Conservation (phyloP, 169 alveolate species). For the Plasmodium sp. region DNA sequence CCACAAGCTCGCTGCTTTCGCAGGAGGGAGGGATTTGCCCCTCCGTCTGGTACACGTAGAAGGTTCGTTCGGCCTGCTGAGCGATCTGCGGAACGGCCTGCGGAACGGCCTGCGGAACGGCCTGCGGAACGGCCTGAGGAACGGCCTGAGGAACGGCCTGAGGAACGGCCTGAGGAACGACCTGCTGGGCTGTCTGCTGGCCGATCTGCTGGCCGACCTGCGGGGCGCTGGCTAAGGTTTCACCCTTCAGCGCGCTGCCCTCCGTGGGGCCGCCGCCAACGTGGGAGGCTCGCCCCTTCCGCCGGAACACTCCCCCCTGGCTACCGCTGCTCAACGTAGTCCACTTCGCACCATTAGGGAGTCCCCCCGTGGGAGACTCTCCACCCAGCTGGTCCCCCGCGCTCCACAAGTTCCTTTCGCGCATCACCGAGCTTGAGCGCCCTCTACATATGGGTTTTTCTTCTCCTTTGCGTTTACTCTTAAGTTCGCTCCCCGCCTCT, state of each 20-base stretch:
- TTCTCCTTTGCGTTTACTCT: neutral
- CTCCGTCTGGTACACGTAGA: conserved; percentile 11
- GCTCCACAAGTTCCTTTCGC: neutral
- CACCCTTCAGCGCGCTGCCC: neutral
- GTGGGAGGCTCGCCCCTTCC: neutral
- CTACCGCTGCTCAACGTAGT: neutral
- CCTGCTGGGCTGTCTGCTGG: no score
- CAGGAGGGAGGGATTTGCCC: conserved; percentile 11
- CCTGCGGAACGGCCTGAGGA: no score
- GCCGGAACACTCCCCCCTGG: neutral
- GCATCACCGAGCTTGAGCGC: neutral
- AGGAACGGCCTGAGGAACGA: no score
- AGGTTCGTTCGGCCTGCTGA: neutral
- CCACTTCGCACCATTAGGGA: neutral
- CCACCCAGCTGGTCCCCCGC: neutral
- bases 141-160: no score
- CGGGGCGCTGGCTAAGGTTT: neutral
- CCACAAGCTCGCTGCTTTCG: neutral
- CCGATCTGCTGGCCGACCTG: neutral
- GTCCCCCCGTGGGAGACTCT: neutral
- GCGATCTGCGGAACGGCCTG: neutral
- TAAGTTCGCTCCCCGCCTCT: no score
- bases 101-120: no score
- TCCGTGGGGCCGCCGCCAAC: neutral
- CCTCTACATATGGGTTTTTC: neutral